These are phyloP conservation scores for Dactylorhiza incarnata DNA, from an alignment of 106 monocot species.

Conservation along the genomic window DNA sequence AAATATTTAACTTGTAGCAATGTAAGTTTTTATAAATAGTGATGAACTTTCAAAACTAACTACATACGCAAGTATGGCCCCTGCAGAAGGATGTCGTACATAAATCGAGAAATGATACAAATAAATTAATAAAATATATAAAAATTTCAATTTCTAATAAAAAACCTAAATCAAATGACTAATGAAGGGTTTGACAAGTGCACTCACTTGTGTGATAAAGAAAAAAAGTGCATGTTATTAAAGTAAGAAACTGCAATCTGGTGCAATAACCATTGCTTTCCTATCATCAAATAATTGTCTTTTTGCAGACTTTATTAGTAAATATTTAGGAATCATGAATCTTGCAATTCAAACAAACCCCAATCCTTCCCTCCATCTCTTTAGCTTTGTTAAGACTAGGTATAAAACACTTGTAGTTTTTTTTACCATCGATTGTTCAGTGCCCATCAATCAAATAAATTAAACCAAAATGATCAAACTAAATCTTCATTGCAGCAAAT, in stretches of 20 bases:
- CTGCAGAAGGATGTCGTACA: too few species aligned
- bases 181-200: background rate
- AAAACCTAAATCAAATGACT: background rate
- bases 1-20: slow-evolving; percentile 1
- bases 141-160: background rate
- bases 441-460: background rate
- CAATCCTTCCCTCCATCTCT: background rate
- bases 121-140: background rate
- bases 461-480: too few species aligned
- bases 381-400: background rate
- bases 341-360: background rate
- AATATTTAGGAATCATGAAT: background rate
- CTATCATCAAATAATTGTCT: background rate
- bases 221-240: background rate
- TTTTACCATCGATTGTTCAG: background rate
- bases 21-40: background rate
- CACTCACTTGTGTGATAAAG: background rate
- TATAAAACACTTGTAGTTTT: background rate
- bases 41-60: background rate
- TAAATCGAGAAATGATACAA: too few species aligned
- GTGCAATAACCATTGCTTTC: background rate
- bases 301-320: background rate
- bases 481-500: too few species aligned
- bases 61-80: too few species aligned
- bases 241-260: background rate